Evolutionary conservation across 1,139 yeast genomes (phyloP).

Genomic region (Sugiyamaella novakii): DNA sequence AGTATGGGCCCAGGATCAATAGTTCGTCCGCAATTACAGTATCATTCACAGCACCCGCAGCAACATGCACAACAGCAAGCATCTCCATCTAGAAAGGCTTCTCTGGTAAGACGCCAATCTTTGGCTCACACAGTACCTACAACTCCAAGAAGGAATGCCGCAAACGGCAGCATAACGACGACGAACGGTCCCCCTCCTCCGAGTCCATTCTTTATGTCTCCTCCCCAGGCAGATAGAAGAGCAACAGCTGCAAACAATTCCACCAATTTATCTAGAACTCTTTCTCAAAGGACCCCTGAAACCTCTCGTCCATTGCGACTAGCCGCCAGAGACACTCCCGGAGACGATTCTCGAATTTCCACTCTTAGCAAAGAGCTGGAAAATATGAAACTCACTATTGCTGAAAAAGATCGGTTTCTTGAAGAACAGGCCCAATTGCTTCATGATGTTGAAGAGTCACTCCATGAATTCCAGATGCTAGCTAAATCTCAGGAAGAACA

Average conservation of each 20-base stretch:
- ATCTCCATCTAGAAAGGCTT: slow-evolving; percentile 14
- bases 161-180: background rate
- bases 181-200: slow-evolving; percentile 2
- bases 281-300: slow-evolving; percentile 3
- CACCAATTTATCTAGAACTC: background rate
- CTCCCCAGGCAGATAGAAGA: slow-evolving; percentile 11
- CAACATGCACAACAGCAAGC: slow-evolving; percentile 5
- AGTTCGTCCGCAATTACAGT: slow-evolving; percentile 3
- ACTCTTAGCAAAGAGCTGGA: slow-evolving; percentile 29
- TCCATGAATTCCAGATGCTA: slow-evolving; percentile 38
- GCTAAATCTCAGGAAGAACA: slow-evolving; percentile 25
- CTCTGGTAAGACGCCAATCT: slow-evolving; percentile 14
- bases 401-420: slow-evolving; percentile 34
- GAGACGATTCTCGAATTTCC: slow-evolving; percentile 21
- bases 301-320: slow-evolving; percentile 2
- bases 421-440: slow-evolving; percentile 36
- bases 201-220: slow-evolving; percentile 12
- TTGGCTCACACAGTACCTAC: slow-evolving; percentile 17
- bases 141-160: slow-evolving; percentile 13
- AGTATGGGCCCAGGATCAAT: slow-evolving; percentile 16
- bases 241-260: background rate
- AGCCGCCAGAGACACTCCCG: slow-evolving; percentile 13
- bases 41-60: slow-evolving; percentile 3
- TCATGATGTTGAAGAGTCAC: slow-evolving; percentile 37
- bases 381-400: slow-evolving; percentile 24